These are phyloP conservation scores for Usnea hakonensis DNA, from an alignment of 495 filamentous ascomycete species.

Conservation along the genomic window DNA sequence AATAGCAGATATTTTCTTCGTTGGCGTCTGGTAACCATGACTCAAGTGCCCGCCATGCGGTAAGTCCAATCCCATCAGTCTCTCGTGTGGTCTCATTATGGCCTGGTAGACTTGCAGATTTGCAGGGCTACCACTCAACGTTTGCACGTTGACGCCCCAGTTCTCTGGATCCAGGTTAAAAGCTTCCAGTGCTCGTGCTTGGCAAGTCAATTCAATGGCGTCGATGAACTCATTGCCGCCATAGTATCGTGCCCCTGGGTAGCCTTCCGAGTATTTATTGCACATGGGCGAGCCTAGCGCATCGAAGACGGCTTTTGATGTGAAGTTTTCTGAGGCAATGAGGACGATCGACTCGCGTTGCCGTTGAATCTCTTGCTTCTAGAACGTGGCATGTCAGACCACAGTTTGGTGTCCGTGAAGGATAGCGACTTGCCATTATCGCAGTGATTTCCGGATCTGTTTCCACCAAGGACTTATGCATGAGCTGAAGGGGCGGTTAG, in stretches of 20 bases:
- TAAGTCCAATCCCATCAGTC: slow-evolving; percentile 94
- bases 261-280: slow-evolving; percentile 99
- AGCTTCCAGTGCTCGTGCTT: slow-evolving; percentile 86
- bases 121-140: slow-evolving; percentile 75
- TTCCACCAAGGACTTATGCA: slow-evolving; percentile 78
- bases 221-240: slow-evolving; percentile 99
- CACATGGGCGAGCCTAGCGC: slow-evolving; percentile 85
- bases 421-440: slow-evolving; percentile 68
- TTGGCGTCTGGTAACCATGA: slow-evolving; percentile 94
- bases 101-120: slow-evolving; percentile 99
- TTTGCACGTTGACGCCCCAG: slow-evolving; percentile 99
- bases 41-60: slow-evolving; percentile 97
- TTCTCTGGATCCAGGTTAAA: slow-evolving; percentile 79
- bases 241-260: slow-evolving; percentile 97
- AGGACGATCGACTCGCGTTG: slow-evolving; percentile 97
- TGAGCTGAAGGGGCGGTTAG: slow-evolving; percentile 66
- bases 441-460: slow-evolving; percentile 84
- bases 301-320: slow-evolving; percentile 82
- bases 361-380: slow-evolving; percentile 92
- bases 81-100: slow-evolving; percentile 88
- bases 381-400: slow-evolving; percentile 12
- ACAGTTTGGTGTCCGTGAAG: neutral
- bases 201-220: slow-evolving; percentile 89
- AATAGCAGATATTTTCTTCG: slow-evolving; percentile 87
- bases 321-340: slow-evolving; percentile 92